phyloP scores from a whole-genome alignment of 768 basidiomycete genomes.

The Amanita molliuscula region DNA sequence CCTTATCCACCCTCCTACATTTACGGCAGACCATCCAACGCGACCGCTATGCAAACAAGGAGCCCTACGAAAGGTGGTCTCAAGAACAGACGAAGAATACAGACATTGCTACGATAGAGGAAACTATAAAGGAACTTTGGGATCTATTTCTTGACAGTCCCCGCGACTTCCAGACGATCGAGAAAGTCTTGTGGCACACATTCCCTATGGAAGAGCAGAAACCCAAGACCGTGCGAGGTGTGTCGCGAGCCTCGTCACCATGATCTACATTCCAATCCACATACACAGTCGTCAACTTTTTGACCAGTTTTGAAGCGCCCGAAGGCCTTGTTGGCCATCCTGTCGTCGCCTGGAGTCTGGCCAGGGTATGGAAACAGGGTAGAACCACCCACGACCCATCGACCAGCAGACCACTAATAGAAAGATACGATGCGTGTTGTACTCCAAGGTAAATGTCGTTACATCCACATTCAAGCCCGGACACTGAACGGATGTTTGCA shows the following conservation, averaged over 20 bases:
- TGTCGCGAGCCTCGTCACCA: slow-evolving; percentile 3
- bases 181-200: slow-evolving; percentile 36
- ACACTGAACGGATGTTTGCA: slow-evolving; percentile 12
- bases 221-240: slow-evolving; percentile 19
- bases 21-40: slow-evolving; percentile 17
- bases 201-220: slow-evolving; percentile 25
- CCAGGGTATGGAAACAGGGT: slow-evolving; percentile 29
- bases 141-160: slow-evolving; percentile 28
- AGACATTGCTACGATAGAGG: slow-evolving; percentile 22
- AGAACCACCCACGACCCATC: background rate
- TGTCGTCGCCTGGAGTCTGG: slow-evolving; percentile 26
- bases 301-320: slow-evolving; percentile 22
- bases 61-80: slow-evolving; percentile 35
- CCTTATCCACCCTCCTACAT: slow-evolving; percentile 21
- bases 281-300: slow-evolving; percentile 34
- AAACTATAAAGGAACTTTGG: slow-evolving; percentile 27
- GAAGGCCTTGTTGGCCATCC: slow-evolving; percentile 28
- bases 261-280: slow-evolving; percentile 1
- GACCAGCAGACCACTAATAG: background rate
- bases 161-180: slow-evolving; percentile 29
- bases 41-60: slow-evolving; percentile 11
- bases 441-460: slow-evolving; percentile 31
- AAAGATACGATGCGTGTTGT: slow-evolving; percentile 24
- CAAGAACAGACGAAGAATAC: slow-evolving; percentile 14
- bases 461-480: background rate